Evolutionary conservation across 139 green algal species (phyloP).

Genomic region (Coccomyxa sp.): DNA sequence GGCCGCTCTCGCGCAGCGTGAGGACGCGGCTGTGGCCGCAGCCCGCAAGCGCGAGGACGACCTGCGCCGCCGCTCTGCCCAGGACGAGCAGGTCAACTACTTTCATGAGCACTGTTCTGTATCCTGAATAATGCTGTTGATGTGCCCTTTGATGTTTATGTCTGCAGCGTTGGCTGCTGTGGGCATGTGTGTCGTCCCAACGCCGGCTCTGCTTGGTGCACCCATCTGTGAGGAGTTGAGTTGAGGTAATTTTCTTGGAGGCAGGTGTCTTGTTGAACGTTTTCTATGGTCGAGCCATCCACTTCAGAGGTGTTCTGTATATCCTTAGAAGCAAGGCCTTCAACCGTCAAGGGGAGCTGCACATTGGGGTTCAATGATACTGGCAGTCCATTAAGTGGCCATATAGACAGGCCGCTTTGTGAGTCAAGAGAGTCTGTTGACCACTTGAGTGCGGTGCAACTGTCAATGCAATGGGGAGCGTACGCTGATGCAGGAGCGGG

Average conservation of each 20-base stretch:
- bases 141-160: too few relatives aligned
- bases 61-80: background rate
- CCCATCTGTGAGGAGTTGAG: background rate
- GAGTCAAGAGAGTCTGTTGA: too few relatives aligned
- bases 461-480: too few relatives aligned
- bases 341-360: too few relatives aligned
- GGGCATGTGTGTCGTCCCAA: background rate
- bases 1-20: constrained; percentile 6
- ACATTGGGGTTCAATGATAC: too few relatives aligned
- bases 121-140: background rate
- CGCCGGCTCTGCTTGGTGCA: background rate
- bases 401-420: too few relatives aligned
- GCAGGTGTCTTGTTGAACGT: background rate
- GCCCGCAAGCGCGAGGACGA: constrained; percentile 17
- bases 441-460: too few relatives aligned
- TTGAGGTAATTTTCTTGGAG: background rate
- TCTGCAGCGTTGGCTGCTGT: background rate
- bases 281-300: too few relatives aligned
- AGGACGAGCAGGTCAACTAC: constrained; percentile 22
- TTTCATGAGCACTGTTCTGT: background rate
- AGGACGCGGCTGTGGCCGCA: constrained; percentile 16
- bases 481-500: constrained; percentile 1
- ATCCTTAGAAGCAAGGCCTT: too few relatives aligned
- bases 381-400: too few relatives aligned
- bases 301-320: too few relatives aligned